These are phyloP conservation scores for Zangia roseola DNA, from an alignment of 768 basidiomycete species.

Conservation along the genomic window DNA sequence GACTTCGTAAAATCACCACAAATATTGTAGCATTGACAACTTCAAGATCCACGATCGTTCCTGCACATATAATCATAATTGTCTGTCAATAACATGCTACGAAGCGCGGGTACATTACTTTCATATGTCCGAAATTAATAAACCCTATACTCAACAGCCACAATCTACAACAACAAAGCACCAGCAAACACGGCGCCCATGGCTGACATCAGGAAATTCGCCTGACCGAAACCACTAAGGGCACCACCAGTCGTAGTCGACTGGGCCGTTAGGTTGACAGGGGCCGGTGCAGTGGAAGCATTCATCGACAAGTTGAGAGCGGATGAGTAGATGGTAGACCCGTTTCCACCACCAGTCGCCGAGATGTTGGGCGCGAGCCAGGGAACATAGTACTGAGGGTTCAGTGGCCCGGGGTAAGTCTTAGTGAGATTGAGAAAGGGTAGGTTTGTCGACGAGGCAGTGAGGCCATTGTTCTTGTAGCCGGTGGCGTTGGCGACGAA, in stretches of 20 bases:
- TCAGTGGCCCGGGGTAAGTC: constrained; percentile 42
- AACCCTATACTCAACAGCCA: background rate
- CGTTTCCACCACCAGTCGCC: constrained; percentile 40
- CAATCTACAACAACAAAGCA: constrained; percentile 14
- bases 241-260: constrained; percentile 4
- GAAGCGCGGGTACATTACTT: constrained; percentile 4
- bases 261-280: constrained; percentile 39
- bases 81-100: background rate
- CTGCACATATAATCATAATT: background rate
- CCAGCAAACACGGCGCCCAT: constrained; percentile 11
- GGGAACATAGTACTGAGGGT: constrained; percentile 37
- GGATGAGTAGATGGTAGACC: constrained; percentile 36
- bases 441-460: constrained; percentile 19
- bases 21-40: too few species aligned
- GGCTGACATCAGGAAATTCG: constrained; percentile 4
- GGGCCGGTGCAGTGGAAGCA: constrained; percentile 26
- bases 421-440: constrained; percentile 40
- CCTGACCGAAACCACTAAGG: background rate
- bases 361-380: constrained; percentile 39
- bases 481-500: constrained; percentile 47
- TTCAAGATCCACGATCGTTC: too few species aligned
- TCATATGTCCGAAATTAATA: constrained; percentile 1
- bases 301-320: constrained; percentile 35
- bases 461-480: constrained; percentile 42
- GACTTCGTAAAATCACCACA: background rate